Base-by-base conservation (phyloP, 805 yeast species). In the Cyberlindnera galapagoensis region DNA sequence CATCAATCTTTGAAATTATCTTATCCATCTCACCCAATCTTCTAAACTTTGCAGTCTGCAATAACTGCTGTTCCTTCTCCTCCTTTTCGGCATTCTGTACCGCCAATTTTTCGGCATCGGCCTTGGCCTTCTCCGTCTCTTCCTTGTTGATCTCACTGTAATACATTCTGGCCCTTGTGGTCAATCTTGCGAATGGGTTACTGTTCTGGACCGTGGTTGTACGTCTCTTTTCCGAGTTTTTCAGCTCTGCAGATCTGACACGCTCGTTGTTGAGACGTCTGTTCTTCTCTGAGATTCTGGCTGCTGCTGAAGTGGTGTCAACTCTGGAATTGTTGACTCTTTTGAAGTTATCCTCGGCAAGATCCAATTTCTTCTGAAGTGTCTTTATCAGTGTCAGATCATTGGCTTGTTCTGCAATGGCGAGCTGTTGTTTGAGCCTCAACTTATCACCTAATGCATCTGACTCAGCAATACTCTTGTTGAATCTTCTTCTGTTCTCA, bases 181-280 rank as follows among this genome's bases (percentile, higher is more conserved):
- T 80, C 52, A 92, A 71, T 56, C 97, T 76, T 44, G 82, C 75
- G 59, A 92, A 92, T 15, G 98, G 97, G 61, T 92, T 84, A 47
- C 68, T 74, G 33, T 73, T 65, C 36, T 60, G 59, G 26, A 46
- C 63, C 35, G 67, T 36, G 30, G 53, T 56, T 48, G 43, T 57
- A 51, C 60, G 74, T 44, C 78, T 70, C 52, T 60, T 63, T 33
- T 73, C 79, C 14, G 71, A 68, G 29, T 81, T 75, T 46, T 66
- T 65, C 30, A 76, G 58, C 54, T 88, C 97, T 1, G 95, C 96
- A 47, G 71, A 69, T 51, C 94, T 77, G 45, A 87, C 75, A 29
- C 73, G 74, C 31, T 76, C 76, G 54, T 77, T 78, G 57, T 90
- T 90, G 42, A 80, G 69, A 47, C 75, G 81, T 55, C 95, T 73